Percentiles rank a stretch among this genome's conserved stretches.
These are phyloP conservation scores for Marvania coccoides DNA, from an alignment of 139 green algal species.

Conservation along the genomic window DNA sequence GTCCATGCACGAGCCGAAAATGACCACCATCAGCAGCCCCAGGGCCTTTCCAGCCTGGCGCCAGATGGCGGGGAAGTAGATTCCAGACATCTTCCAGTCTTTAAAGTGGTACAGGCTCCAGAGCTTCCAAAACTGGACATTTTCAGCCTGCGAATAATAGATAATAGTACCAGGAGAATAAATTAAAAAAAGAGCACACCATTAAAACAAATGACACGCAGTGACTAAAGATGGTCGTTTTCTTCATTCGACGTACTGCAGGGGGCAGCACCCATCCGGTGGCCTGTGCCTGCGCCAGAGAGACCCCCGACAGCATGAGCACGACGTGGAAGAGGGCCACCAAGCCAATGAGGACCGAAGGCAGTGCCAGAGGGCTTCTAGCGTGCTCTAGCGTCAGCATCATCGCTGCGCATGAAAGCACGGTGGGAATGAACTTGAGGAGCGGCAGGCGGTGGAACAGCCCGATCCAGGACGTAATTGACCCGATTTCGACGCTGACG, in stretches of 20 bases:
- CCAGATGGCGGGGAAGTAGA: slow-evolving; percentile 35
- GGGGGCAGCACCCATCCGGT: slow-evolving; percentile 43
- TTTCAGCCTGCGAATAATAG: not conserved
- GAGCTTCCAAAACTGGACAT: slow-evolving; percentile 56
- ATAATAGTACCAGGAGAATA: not conserved
- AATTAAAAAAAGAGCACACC: not conserved
- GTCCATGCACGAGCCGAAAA: slow-evolving; percentile 65
- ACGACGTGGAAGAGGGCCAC: slow-evolving; percentile 41
- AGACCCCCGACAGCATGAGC: slow-evolving; percentile 29
- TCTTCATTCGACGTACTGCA: slow-evolving; percentile 15
- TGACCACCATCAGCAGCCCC: slow-evolving; percentile 63
- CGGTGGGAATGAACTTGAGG: slow-evolving; percentile 48
- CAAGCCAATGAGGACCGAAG: slow-evolving; percentile 37
- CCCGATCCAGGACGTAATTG: slow-evolving; percentile 25
- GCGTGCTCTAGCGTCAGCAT: slow-evolving; percentile 41
- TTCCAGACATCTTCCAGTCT: slow-evolving; percentile 15
- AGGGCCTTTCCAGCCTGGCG: slow-evolving; percentile 11
- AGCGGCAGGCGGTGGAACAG: slow-evolving; percentile 25
- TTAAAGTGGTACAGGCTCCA: slow-evolving; percentile 55
- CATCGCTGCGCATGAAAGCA: slow-evolving; percentile 25
- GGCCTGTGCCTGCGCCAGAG: slow-evolving; percentile 40
- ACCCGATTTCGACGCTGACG: slow-evolving; percentile 25
- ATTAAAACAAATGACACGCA: not conserved
- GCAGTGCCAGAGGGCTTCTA: slow-evolving; percentile 48
- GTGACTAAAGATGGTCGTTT: not conserved